Evolutionary conservation across 2,329 filamentous ascomycete genomes (phyloP).

Genomic region (Ophiosphaerella korrae): DNA sequence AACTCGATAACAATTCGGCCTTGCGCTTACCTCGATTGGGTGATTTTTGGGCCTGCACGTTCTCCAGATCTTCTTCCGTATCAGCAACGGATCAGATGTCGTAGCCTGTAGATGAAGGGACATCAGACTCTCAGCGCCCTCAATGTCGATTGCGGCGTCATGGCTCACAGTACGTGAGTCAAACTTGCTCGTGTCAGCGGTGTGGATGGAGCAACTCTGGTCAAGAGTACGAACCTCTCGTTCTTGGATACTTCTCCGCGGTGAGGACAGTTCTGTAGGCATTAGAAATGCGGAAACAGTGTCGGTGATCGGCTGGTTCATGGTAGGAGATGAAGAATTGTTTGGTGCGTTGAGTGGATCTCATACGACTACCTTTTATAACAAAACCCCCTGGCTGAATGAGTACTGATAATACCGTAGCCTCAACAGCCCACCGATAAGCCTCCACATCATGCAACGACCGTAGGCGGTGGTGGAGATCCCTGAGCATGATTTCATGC

Average conservation of each 20-base stretch:
- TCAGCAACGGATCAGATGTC: conserved; percentile 10
- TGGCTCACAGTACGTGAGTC: too few relatives aligned
- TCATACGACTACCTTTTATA: background rate
- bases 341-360: background rate
- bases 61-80: conserved; percentile 20
- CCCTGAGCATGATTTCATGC: background rate
- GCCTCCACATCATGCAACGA: background rate
- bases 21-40: too few relatives aligned
- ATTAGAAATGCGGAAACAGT: too few relatives aligned
- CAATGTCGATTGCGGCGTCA: too few relatives aligned
- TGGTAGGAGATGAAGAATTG: too few relatives aligned
- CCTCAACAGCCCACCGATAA: background rate
- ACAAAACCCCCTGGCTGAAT: background rate
- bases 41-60: conserved; percentile 6
- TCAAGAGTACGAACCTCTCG: too few relatives aligned
- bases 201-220: too few relatives aligned
- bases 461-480: background rate
- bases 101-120: conserved; percentile 12
- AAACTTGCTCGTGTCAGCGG: too few relatives aligned
- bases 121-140: conserved; percentile 18
- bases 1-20: too few relatives aligned
- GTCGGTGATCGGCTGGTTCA: too few relatives aligned
- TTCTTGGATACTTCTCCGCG: too few relatives aligned
- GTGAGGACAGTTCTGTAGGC: too few relatives aligned
- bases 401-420: background rate